Conservation (phyloP, 2,329 filamentous ascomycete genomes). For the Mycosphaerella sp. region DNA sequence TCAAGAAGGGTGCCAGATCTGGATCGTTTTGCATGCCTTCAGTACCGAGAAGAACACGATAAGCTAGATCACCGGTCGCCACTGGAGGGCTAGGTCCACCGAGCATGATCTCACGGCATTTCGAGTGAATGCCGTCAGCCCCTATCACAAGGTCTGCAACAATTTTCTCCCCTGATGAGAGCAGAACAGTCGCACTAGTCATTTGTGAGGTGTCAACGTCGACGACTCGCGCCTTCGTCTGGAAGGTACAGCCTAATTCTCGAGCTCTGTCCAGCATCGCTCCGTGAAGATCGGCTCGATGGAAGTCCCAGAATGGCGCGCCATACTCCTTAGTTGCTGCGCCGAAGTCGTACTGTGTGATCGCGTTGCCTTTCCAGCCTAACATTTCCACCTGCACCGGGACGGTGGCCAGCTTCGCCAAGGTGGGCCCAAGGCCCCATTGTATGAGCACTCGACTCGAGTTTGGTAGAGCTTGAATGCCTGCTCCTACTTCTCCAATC, state of each 20-base stretch:
- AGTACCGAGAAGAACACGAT: constrained; percentile 44
- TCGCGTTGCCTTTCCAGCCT: constrained; percentile 47
- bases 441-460: constrained; percentile 43
- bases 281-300: constrained; percentile 48
- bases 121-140: constrained; percentile 44
- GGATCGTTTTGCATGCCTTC: constrained; percentile 44
- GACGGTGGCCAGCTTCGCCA: constrained; percentile 39
- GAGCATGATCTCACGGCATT: constrained; percentile 41
- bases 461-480: constrained; percentile 48
- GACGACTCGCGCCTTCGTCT: constrained; percentile 41
- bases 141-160: constrained; percentile 44
- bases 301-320: constrained; percentile 50
- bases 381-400: constrained; percentile 45
- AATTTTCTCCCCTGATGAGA: constrained; percentile 35
- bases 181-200: constrained; percentile 34
- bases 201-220: constrained; percentile 30
- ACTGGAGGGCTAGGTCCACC: constrained; percentile 43
- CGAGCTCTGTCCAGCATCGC: constrained; percentile 43
- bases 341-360: constrained; percentile 46
- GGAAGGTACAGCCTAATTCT: constrained; percentile 45
- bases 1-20: constrained; percentile 41
- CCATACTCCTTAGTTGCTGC: constrained; percentile 30
- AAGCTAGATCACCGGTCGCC: constrained; percentile 48
- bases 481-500: constrained; percentile 47
- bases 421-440: constrained; percentile 43